These are phyloP conservation scores for Globisporangium lucens DNA, from an alignment of 352 stramenopile genomes.

Conservation along the genomic window DNA sequence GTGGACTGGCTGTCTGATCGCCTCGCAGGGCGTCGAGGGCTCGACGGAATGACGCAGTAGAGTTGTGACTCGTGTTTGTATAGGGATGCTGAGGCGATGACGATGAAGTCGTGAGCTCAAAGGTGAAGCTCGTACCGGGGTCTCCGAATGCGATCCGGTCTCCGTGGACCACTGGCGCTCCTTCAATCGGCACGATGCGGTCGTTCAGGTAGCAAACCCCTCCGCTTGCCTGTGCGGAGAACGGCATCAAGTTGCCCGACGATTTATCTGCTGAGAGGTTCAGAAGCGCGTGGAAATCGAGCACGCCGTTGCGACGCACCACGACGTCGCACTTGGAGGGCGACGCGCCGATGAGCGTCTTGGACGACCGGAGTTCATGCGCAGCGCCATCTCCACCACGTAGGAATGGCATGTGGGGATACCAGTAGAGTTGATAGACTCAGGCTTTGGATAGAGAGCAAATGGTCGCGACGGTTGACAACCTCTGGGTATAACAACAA, in stretches of 20 bases:
- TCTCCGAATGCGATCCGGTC: slow-evolving; percentile 57
- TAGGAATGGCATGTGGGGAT: slow-evolving; percentile 39
- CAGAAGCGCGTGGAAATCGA: slow-evolving; percentile 60
- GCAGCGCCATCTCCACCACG: slow-evolving; percentile 5
- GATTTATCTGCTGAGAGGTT: slow-evolving; percentile 35
- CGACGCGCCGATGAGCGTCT: slow-evolving; percentile 52
- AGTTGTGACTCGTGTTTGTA: slow-evolving; percentile 11
- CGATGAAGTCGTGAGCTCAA: slow-evolving; percentile 30
- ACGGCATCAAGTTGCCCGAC: slow-evolving; percentile 48
- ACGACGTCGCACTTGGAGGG: slow-evolving; percentile 58
- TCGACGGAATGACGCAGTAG: slow-evolving; percentile 37
- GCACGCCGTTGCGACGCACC: slow-evolving; percentile 29
- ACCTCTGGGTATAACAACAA: background rate
- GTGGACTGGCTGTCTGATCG: slow-evolving; percentile 22
- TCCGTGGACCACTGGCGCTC: slow-evolving; percentile 48
- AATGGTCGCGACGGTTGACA: slow-evolving; percentile 14
- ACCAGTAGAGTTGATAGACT: background rate
- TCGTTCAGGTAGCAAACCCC: slow-evolving; percentile 58
- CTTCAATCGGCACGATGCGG: slow-evolving; percentile 32
- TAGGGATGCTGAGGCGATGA: slow-evolving; percentile 3
- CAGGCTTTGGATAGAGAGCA: background rate
- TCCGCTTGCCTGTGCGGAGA: slow-evolving; percentile 20
- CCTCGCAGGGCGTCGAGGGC: slow-evolving; percentile 45
- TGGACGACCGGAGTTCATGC: slow-evolving; percentile 54
- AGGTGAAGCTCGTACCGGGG: slow-evolving; percentile 43